These are phyloP conservation scores for Beauveria caledonica DNA, from an alignment of 2,329 filamentous ascomycete genomes.

Conservation along the genomic window DNA sequence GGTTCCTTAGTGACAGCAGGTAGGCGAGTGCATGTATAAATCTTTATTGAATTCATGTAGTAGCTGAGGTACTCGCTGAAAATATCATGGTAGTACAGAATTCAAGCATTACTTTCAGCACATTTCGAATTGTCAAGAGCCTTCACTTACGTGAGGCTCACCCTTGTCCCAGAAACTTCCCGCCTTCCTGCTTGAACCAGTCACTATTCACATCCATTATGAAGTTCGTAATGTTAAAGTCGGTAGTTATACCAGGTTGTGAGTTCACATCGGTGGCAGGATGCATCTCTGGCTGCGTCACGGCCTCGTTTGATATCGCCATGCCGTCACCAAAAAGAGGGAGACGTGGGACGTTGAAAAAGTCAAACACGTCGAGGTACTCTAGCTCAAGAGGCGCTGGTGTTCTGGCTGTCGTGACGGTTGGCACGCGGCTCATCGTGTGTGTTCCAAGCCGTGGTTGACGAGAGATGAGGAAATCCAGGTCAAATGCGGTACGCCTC, in stretches of 20 bases:
- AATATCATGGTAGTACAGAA: background rate
- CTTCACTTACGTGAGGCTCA: background rate
- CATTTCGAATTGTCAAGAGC: background rate
- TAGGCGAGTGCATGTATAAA: background rate
- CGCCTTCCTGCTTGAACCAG: conserved; percentile 53
- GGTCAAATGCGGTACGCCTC: conserved; percentile 80
- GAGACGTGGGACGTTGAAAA: conserved; percentile 82
- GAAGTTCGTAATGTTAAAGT: conserved; percentile 72
- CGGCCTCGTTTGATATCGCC: conserved; percentile 14
- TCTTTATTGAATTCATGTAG: background rate
- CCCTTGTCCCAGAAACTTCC: conserved; percentile 15
- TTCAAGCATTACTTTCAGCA: background rate
- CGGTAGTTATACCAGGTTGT: conserved; percentile 33
- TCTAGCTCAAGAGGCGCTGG: conserved; percentile 78
- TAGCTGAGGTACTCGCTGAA: background rate
- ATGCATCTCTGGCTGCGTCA: conserved; percentile 20
- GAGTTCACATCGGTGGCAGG: conserved; percentile 21
- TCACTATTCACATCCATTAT: conserved; percentile 67
- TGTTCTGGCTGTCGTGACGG: conserved; percentile 54
- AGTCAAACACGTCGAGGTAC: conserved; percentile 88
- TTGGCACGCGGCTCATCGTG: conserved; percentile 38
- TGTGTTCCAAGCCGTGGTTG: conserved; percentile 51
- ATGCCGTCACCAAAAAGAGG: conserved; percentile 29
- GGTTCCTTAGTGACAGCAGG: background rate
- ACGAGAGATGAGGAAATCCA: conserved; percentile 80